Percentiles rank a stretch among this genome's conserved stretches.
Evolutionary conservation across 768 basidiomycete genomes (phyloP).

Genomic region (Leccinum variicolor): DNA sequence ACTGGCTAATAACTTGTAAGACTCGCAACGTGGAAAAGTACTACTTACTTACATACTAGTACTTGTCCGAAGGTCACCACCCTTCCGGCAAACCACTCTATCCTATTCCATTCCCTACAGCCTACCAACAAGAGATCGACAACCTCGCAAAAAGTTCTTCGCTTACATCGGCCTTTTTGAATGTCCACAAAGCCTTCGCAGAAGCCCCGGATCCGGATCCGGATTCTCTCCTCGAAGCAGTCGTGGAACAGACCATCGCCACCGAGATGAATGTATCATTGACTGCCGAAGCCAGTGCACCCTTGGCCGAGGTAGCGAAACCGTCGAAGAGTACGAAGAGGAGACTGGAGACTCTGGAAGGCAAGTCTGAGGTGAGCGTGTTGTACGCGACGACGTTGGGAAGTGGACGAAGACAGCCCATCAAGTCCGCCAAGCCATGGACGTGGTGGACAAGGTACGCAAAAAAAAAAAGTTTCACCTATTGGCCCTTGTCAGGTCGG

Average conservation of each 20-base stretch:
- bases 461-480: conserved; percentile 42
- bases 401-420: conserved; percentile 6
- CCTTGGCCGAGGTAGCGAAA: conserved; percentile 70
- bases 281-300: conserved; percentile 66
- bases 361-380: conserved; percentile 66
- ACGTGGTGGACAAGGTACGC: conserved; percentile 75
- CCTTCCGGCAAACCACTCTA: not conserved
- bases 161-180: conserved; percentile 87
- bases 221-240: conserved; percentile 92
- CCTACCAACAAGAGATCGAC: conserved; percentile 95
- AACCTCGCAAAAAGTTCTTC: conserved; percentile 91
- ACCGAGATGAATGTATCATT: conserved; percentile 33
- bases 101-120: conserved; percentile 35
- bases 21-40: too few relatives aligned
- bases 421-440: conserved; percentile 53
- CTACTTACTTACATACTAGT: too few relatives aligned
- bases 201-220: conserved; percentile 98
- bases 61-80: too few relatives aligned
- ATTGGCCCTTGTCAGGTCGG: not conserved
- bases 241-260: conserved; percentile 93
- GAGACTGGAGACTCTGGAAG: conserved; percentile 77
- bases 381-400: not conserved
- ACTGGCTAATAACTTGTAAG: not conserved
- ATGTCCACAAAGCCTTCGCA: conserved; percentile 92
- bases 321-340: conserved; percentile 66